phyloP scores from a whole-genome alignment of 1,139 yeast species.

The Scheffersomyces stambukii region DNA sequence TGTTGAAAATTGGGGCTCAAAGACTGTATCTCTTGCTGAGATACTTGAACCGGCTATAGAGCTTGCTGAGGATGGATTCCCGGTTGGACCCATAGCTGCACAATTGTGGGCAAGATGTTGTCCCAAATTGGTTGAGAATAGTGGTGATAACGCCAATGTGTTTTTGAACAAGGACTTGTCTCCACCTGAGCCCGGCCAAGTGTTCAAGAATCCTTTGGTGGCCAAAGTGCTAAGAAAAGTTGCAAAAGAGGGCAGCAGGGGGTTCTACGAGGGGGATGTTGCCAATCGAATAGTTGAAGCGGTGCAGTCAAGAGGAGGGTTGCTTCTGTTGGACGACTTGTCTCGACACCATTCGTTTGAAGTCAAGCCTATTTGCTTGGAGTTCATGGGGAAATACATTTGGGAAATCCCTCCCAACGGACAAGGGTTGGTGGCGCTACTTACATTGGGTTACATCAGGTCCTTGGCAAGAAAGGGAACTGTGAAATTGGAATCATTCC shows the following conservation, averaged over 20 bases:
- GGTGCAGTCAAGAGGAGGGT: constrained; percentile 49
- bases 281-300: constrained; percentile 59
- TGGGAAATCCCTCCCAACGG: constrained; percentile 83
- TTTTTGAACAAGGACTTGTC: constrained; percentile 30
- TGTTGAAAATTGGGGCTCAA: constrained; percentile 65
- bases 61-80: constrained; percentile 62
- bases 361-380: constrained; percentile 56
- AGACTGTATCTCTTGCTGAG: constrained; percentile 53
- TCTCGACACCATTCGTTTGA: constrained; percentile 49
- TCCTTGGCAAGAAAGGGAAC: constrained; percentile 43
- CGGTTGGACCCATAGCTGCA: constrained; percentile 57
- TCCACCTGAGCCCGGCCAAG: constrained; percentile 56
- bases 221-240: constrained; percentile 52
- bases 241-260: constrained; percentile 54
- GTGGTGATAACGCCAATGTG: constrained; percentile 24
- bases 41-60: constrained; percentile 66
- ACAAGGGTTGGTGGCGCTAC: constrained; percentile 67
- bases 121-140: constrained; percentile 33
- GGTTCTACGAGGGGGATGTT: constrained; percentile 61
- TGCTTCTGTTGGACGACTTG: constrained; percentile 52
- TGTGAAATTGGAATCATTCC: constrained; percentile 38
- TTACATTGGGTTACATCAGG: constrained; percentile 60
- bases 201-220: constrained; percentile 46
- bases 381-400: constrained; percentile 37
- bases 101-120: constrained; percentile 44